These are phyloP conservation scores for Phytophthora sansomeana DNA, from an alignment of 352 stramenopile genomes.

Conservation along the genomic window DNA sequence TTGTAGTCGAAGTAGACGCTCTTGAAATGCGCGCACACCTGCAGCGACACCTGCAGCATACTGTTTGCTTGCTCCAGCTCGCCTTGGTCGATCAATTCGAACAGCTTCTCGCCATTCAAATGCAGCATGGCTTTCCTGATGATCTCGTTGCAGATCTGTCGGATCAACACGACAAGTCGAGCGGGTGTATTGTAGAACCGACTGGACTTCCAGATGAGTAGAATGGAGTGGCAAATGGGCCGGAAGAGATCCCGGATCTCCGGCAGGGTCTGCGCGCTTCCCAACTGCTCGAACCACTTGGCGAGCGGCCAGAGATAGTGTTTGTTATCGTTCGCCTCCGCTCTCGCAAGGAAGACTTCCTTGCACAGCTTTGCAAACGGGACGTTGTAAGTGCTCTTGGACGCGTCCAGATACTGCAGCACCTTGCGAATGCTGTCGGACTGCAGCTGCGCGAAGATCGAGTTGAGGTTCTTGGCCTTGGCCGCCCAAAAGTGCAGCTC, in stretches of 20 bases:
- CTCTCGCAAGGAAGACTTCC: constrained; percentile 88
- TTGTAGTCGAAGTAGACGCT: constrained; percentile 95
- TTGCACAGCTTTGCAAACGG: constrained; percentile 94
- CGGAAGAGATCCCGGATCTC: constrained; percentile 80
- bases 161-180: constrained; percentile 87
- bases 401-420: constrained; percentile 88
- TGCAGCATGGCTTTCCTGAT: constrained; percentile 78
- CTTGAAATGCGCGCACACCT: constrained; percentile 92
- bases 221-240: constrained; percentile 87
- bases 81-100: constrained; percentile 83
- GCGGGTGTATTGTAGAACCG: constrained; percentile 93
- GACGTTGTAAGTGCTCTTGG: constrained; percentile 92
- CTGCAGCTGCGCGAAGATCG: constrained; percentile 92
- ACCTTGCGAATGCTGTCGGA: constrained; percentile 87
- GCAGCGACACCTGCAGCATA: constrained; percentile 77
- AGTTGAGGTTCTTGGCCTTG: constrained; percentile 90
- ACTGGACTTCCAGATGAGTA: constrained; percentile 93
- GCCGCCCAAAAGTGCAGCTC: constrained; percentile 91
- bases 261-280: constrained; percentile 46
- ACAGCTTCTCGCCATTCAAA: constrained; percentile 80
- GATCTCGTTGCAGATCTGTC: constrained; percentile 91
- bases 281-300: constrained; percentile 65
- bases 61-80: constrained; percentile 74
- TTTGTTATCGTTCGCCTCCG: constrained; percentile 89
- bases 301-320: constrained; percentile 86